Conservation (phyloP, 768 basidiomycete genomes). For the Rhizopogon rudus region DNA sequence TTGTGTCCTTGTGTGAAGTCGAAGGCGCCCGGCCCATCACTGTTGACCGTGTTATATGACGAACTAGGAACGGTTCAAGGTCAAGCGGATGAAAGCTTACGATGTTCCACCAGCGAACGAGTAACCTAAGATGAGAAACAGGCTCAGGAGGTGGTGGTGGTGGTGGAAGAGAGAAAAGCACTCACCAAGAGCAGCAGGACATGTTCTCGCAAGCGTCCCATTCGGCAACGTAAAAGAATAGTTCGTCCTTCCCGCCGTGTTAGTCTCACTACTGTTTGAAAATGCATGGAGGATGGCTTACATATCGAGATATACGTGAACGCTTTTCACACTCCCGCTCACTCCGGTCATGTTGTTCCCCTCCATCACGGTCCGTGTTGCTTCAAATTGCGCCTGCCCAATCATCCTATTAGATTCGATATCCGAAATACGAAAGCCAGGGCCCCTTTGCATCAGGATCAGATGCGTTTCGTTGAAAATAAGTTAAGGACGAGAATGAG, state of each 20-base stretch:
- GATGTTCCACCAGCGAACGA: slow-evolving; percentile 80
- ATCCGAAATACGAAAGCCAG: slow-evolving; percentile 70
- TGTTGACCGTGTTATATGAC: slow-evolving; percentile 16
- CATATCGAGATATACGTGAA: slow-evolving; percentile 73
- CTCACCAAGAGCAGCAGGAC: slow-evolving; percentile 75
- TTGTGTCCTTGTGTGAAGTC: slow-evolving; percentile 77
- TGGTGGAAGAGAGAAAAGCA: background rate
- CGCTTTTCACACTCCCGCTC: slow-evolving; percentile 57
- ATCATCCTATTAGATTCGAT: slow-evolving; percentile 75
- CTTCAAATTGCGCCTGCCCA: slow-evolving; percentile 63
- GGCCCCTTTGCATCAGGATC: slow-evolving; percentile 43
- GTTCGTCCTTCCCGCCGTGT: slow-evolving; percentile 41
- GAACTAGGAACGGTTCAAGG: background rate
- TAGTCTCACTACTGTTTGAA: background rate
- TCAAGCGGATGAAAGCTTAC: slow-evolving; percentile 34
- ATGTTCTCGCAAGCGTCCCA: slow-evolving; percentile 64
- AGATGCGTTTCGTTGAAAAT: background rate
- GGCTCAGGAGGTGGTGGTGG: slow-evolving; percentile 1
- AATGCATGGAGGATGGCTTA: slow-evolving; percentile 25
- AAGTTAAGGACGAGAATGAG: background rate
- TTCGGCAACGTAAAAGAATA: slow-evolving; percentile 61
- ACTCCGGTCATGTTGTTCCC: slow-evolving; percentile 38
- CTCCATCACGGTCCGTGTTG: slow-evolving; percentile 61
- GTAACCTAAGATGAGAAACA: slow-evolving; percentile 42
- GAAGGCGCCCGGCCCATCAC: slow-evolving; percentile 78